A percentile compares a stretch with the other conserved stretches of the same genome.
Evolutionary conservation across 805 yeast genomes (phyloP).

Genomic region (Nakazawaea sp.): DNA sequence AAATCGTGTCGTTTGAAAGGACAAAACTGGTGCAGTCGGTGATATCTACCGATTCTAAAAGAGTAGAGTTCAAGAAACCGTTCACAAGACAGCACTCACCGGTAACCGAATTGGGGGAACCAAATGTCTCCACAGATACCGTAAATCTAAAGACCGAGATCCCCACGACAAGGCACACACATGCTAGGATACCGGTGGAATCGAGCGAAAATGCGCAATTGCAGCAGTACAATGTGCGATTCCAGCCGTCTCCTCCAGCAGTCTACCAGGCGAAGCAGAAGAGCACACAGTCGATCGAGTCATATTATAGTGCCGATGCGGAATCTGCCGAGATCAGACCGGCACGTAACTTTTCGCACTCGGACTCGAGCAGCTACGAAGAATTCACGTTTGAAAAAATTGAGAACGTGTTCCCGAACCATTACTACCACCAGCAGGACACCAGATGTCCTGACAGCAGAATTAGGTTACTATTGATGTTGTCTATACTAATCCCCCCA

Average conservation of each 20-base stretch:
- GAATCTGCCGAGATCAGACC: not conserved
- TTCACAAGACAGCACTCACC: not conserved
- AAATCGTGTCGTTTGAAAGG: not conserved
- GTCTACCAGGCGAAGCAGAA: too few relatives aligned
- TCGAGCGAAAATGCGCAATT: too few relatives aligned
- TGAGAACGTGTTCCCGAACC: not conserved
- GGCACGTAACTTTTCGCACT: too few relatives aligned
- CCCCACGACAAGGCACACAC: too few relatives aligned
- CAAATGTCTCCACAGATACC: too few relatives aligned
- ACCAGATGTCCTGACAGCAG: conserved; percentile 2
- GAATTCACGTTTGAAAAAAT: too few relatives aligned
- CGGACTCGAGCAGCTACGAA: too few relatives aligned
- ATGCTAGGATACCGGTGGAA: too few relatives aligned
- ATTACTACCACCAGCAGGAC: not conserved
- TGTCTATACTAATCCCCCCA: conserved; percentile 9
- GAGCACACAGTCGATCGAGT: not conserved
- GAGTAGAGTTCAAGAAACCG: not conserved
- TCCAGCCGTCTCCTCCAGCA: too few relatives aligned
- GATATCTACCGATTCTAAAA: not conserved
- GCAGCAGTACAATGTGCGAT: too few relatives aligned
- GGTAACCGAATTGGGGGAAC: too few relatives aligned
- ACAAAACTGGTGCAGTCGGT: not conserved
- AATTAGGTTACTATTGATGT: not conserved
- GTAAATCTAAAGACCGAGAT: too few relatives aligned
- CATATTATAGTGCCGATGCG: not conserved